Percentiles rank a stretch among this genome's conserved stretches.
phyloP scores from a whole-genome alignment of 2,329 filamentous ascomycete species.

The Juglanconis juglandina region DNA sequence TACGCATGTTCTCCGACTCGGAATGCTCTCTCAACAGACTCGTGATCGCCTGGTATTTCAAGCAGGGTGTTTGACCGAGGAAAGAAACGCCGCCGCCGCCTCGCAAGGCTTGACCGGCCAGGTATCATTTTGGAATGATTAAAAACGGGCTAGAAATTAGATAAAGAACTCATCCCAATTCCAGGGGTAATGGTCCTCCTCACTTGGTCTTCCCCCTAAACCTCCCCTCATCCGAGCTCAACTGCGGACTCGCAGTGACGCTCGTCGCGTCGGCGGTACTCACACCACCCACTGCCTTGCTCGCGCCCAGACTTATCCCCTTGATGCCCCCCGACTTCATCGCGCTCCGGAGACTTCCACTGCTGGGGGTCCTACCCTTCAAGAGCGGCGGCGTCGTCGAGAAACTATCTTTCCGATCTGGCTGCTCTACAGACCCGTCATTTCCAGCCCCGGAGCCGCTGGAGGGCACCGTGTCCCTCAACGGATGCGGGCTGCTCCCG shows the following conservation, averaged over 20 bases:
- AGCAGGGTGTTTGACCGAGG: no score
- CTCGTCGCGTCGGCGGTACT: constrained; percentile 29
- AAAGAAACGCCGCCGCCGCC: no score
- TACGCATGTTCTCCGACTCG: no score
- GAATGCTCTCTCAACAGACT: no score
- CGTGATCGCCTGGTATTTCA: no score
- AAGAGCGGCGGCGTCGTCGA: constrained; percentile 24
- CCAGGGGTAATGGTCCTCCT: not conserved
- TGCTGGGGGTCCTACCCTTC: constrained; percentile 25
- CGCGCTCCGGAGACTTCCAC: constrained; percentile 38
- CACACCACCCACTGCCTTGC: constrained; percentile 33
- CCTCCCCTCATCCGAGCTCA: constrained; percentile 11
- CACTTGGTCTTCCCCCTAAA: not conserved
- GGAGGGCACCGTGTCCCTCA: not conserved
- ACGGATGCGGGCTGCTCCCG: not conserved
- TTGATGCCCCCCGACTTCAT: constrained; percentile 30
- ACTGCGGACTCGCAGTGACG: constrained; percentile 15
- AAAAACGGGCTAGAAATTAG: not conserved
- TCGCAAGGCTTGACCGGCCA: not conserved
- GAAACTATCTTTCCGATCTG: not conserved
- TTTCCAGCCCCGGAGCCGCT: not conserved
- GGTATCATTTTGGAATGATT: not conserved
- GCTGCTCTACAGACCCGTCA: constrained; percentile 5
- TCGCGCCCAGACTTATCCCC: constrained; percentile 39
- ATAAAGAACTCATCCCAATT: not conserved